Percentiles rank a stretch among this genome's conserved stretches.
Evolutionary conservation across 208 protist genomes (phyloP).

Genomic region (Vickermania ingenoplastis): DNA sequence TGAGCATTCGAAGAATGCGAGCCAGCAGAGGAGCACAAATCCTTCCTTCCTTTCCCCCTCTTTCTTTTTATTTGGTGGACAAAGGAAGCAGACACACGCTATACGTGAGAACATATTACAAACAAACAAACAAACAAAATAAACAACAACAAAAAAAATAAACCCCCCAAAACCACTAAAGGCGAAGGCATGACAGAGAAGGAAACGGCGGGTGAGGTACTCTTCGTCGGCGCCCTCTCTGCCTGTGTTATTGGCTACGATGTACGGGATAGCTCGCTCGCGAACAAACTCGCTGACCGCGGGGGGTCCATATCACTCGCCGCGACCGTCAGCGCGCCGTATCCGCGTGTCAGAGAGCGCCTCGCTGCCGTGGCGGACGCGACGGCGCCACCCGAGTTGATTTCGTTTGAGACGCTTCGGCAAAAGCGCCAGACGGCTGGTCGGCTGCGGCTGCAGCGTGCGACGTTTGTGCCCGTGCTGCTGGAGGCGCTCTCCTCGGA

Average conservation of each 20-base stretch:
- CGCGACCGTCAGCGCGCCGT: background rate
- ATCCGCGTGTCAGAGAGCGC: background rate
- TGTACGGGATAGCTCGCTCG: background rate
- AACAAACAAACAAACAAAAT: background rate
- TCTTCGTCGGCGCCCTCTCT: constrained; percentile 1
- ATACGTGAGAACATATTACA: too few species aligned
- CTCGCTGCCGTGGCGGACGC: background rate
- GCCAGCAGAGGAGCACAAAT: too few species aligned
- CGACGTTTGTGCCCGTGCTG: constrained; percentile 46
- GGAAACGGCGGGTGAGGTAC: background rate
- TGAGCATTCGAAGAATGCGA: too few species aligned
- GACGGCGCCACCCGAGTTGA: background rate
- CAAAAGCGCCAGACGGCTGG: background rate
- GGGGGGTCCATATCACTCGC: background rate
- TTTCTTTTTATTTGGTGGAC: constrained; percentile 4
- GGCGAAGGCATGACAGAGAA: background rate
- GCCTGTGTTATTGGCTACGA: constrained; percentile 2
- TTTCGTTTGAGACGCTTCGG: background rate
- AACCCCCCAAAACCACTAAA: background rate
- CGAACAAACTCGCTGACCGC: background rate
- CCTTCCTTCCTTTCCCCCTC: too few species aligned
- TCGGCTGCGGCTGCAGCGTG: constrained; percentile 13
- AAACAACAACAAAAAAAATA: background rate
- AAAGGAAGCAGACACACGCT: too few species aligned
- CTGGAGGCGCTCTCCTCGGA: constrained; percentile 34